Evolutionary conservation across 805 yeast species (phyloP), one percentile per base, ranked within the genome.

Genomic region (Isabelozyma heimii): DNA sequence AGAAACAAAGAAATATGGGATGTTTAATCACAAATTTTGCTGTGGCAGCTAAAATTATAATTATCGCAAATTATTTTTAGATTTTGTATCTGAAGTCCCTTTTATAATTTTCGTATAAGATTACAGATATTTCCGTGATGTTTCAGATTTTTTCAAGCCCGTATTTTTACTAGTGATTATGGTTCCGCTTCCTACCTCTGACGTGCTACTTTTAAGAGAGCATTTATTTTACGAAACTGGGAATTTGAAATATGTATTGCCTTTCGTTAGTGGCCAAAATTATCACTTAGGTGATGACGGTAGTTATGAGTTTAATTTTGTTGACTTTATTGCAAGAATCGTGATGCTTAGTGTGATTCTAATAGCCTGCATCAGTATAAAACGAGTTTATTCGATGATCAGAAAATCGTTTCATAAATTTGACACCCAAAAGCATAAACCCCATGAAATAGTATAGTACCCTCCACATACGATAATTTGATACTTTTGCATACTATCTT

Each of bases 161-260:
- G 8, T 33, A 13, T 37, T 4, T n/a, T 13, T 37, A 14, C 12
- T 37, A 37, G 16, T 14, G 10, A 14, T 12, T 8, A 42, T 42
- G 44, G 44, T 42, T n/a, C 44, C 44, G 15, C 44, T 42, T 42
- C 44, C 44, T 15, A 42, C 44, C 15, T 42, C 48, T n/a, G 53
- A 50, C 27, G 4, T 41, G 15, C 16, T 40, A 7, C 37, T 50
- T 12, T 46, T 50, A n/a, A 38, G 50, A 41, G 70, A 66, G 44
- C 69, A 66, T 53, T 61, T 60, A 14, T 66, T 61, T 55, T 64
- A 66, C 47, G 68, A 63, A 12, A 52, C 67, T 0, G 69, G 68
- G 15, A 60, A 63, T 46, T 43, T 59, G 20, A 60, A 60, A 43
- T 53, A 60, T 48, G 52, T 61, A 5, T 44, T 60, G 44, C 66